These are phyloP conservation scores for Lactarius akahatsu DNA, from an alignment of 768 basidiomycete genomes.

Conservation along the genomic window DNA sequence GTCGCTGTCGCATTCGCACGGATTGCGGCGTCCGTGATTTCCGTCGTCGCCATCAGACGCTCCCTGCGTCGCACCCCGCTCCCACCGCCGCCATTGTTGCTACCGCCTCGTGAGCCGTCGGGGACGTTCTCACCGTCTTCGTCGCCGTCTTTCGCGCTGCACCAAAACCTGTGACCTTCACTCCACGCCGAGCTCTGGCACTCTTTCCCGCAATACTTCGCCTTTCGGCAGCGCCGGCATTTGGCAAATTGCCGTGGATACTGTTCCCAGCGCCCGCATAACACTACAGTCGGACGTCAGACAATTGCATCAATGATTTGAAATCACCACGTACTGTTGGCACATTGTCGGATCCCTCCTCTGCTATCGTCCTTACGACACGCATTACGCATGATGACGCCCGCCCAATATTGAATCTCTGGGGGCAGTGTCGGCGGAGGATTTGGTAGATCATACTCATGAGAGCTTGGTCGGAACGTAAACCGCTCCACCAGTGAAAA, in stretches of 20 bases:
- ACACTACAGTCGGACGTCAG: conserved; percentile 51
- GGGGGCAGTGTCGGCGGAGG: conserved; percentile 70
- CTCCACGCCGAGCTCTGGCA: conserved; percentile 97
- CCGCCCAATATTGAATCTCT: conserved; percentile 99
- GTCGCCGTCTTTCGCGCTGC: conserved; percentile 61
- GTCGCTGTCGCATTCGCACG: conserved; percentile 26
- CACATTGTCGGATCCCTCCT: conserved; percentile 95
- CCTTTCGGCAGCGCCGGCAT: conserved; percentile 92
- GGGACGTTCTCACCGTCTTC: conserved; percentile 37
- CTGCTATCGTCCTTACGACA: conserved; percentile 94
- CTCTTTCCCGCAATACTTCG: conserved; percentile 97
- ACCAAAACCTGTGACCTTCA: conserved; percentile 96
- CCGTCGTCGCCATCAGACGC: conserved; percentile 28
- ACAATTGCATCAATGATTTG: neutral
- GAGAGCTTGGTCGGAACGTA: conserved; percentile 88
- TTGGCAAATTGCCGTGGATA: conserved; percentile 96
- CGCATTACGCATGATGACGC: conserved; percentile 99
- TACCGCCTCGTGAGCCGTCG: conserved; percentile 1
- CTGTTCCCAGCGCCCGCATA: conserved; percentile 92
- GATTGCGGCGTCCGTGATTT: conserved; percentile 25
- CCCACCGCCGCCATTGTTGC: conserved; percentile 6
- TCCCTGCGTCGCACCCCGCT: conserved; percentile 21
- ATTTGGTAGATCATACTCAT: conserved; percentile 68
- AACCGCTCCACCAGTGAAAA: conserved; percentile 96
- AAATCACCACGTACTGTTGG: conserved; percentile 69